Percentiles rank a stretch among this genome's conserved stretches.
phyloP scores from a whole-genome alignment of 2,329 filamentous ascomycete species.

The Septoria petroselini region DNA sequence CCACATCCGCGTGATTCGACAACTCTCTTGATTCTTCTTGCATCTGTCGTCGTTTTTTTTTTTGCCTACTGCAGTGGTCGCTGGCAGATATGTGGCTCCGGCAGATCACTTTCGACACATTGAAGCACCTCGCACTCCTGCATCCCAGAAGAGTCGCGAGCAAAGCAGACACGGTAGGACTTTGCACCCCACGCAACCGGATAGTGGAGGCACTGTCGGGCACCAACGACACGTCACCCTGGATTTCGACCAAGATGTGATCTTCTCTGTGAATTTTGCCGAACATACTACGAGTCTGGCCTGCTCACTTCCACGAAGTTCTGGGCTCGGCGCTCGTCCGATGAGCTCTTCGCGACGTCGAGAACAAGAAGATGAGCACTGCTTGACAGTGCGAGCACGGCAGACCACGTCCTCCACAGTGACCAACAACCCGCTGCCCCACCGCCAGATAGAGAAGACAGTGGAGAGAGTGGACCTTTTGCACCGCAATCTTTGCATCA shows the following conservation, averaged over 20 bases:
- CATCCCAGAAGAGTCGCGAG: neutral
- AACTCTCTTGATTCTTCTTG: no score
- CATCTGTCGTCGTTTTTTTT: no score
- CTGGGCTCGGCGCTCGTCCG: neutral
- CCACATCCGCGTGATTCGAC: no score
- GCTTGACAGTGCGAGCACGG: neutral
- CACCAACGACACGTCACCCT: constrained; percentile 8
- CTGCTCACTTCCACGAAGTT: neutral
- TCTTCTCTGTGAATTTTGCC: constrained; percentile 2
- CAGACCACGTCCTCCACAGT: neutral
- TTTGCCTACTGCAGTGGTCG: no score
- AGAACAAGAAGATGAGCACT: neutral
- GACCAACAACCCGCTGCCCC: constrained; percentile 1
- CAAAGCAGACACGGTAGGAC: neutral
- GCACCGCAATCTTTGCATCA: constrained; percentile 24
- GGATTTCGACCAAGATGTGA: neutral
- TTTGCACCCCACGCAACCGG: neutral
- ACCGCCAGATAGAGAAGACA: constrained; percentile 9
- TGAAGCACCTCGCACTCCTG: no score
- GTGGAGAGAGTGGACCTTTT: constrained; percentile 22
- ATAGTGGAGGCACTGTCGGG: constrained; percentile 13
- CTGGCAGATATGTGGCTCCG: no score
- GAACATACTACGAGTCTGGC: constrained; percentile 8
- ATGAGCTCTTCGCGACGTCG: neutral
- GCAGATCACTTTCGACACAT: no score